phyloP scores from a whole-genome alignment of 352 stramenopile genomes.

The Peronosclerospora sorghi region DNA sequence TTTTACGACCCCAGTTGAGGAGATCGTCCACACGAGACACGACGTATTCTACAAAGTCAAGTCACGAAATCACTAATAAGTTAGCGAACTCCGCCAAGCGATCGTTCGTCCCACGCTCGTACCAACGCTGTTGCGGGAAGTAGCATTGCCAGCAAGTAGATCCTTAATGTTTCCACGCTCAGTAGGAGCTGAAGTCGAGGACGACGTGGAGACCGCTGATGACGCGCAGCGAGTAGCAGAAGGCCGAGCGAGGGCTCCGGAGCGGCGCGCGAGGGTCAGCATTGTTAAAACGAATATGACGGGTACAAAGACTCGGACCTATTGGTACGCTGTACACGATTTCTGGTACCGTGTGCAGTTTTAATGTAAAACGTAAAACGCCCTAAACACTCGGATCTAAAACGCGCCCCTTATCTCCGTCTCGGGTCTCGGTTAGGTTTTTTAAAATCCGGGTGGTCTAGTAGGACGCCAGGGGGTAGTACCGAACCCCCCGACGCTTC shows the following conservation, averaged over 20 bases:
- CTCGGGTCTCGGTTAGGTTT: constrained; percentile 20
- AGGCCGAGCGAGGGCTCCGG: constrained; percentile 15
- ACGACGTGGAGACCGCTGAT: constrained; percentile 9
- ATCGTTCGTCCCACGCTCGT: constrained; percentile 16
- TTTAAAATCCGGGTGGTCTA: constrained; percentile 17
- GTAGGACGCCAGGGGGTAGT: constrained; percentile 4
- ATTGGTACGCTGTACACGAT: neutral
- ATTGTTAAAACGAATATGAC: constrained; percentile 5
- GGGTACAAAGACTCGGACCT: neutral
- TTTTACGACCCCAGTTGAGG: constrained; percentile 95
- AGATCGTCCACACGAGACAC: constrained; percentile 96
- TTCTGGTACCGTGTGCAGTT: too few species aligned
- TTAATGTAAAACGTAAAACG: too few species aligned
- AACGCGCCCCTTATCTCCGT: too few species aligned
- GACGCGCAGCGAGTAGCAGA: constrained; percentile 18
- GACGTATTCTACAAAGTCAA: constrained; percentile 85
- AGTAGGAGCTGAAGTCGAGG: constrained; percentile 15
- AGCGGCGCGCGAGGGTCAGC: constrained; percentile 31
- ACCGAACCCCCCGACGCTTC: constrained; percentile 3
- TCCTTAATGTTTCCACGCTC: constrained; percentile 65
- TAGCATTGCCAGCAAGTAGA: constrained; percentile 50
- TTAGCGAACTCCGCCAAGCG: too few species aligned
- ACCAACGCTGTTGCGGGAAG: constrained; percentile 71
- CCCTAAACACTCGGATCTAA: too few species aligned
- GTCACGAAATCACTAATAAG: neutral